Conservation (phyloP, 768 basidiomycete genomes). For the Tylopilus vinaceipallidus region DNA sequence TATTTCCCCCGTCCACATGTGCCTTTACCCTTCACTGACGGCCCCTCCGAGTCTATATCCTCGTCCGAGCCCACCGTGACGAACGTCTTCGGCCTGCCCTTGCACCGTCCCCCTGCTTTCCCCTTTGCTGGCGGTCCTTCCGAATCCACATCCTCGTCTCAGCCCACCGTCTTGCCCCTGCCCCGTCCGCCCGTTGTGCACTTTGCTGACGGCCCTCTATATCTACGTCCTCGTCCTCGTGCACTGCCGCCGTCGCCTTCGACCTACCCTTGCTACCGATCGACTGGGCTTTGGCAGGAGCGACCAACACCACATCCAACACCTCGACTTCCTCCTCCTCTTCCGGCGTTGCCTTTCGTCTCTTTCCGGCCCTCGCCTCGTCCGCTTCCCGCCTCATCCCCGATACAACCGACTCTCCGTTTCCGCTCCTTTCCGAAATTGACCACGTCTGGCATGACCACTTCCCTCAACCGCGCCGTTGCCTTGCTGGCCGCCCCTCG, state of each 20-base stretch:
- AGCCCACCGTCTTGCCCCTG: conserved; percentile 3
- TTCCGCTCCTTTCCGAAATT: conserved; percentile 68
- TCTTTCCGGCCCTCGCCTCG: conserved; percentile 20
- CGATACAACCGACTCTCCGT: conserved; percentile 25
- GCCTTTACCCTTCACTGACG: conserved; percentile 6
- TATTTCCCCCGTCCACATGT: conserved; percentile 4
- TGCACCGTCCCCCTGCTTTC: too few relatives aligned
- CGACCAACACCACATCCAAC: conserved; percentile 12
- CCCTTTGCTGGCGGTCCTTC: background rate
- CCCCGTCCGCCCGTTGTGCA: conserved; percentile 13
- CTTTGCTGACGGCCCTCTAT: too few relatives aligned
- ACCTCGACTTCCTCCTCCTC: conserved; percentile 29
- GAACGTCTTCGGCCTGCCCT: conserved; percentile 4
- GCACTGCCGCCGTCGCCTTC: background rate
- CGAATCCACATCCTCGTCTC: conserved; percentile 5
- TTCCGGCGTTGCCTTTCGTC: too few relatives aligned
- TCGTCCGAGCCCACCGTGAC: conserved; percentile 2
- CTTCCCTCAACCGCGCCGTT: conserved; percentile 41
- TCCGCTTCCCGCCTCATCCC: conserved; percentile 10
- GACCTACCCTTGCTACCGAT: conserved; percentile 3
- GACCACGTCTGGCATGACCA: conserved; percentile 76
- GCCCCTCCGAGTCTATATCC: conserved; percentile 9
- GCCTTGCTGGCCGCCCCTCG: conserved; percentile 58
- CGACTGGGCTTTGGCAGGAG: conserved; percentile 16
- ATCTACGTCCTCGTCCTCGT: too few relatives aligned